These are phyloP conservation scores for Trametes villosa DNA, from an alignment of 768 basidiomycete species.

Conservation along the genomic window DNA sequence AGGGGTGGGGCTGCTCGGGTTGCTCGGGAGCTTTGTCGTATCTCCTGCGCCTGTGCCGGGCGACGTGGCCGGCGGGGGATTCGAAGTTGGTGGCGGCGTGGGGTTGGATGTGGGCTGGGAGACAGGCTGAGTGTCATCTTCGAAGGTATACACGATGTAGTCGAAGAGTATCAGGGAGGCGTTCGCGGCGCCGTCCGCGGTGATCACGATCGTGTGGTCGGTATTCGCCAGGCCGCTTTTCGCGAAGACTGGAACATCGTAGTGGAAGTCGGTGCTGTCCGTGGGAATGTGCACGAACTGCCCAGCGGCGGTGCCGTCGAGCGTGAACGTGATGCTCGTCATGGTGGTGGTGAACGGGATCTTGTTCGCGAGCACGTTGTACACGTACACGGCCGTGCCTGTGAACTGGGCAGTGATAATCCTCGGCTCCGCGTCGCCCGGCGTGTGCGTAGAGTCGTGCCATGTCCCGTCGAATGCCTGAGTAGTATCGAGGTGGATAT, in stretches of 20 bases:
- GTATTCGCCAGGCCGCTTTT: slow-evolving; percentile 1
- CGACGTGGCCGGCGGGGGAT: too few relatives aligned
- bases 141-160: slow-evolving; percentile 16
- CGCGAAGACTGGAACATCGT: slow-evolving; percentile 13
- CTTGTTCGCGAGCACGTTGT: slow-evolving; percentile 9
- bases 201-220: slow-evolving; percentile 12
- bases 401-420: slow-evolving; percentile 2
- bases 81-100: too few relatives aligned
- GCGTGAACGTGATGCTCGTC: slow-evolving; percentile 13
- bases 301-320: slow-evolving; percentile 11
- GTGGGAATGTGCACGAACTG: slow-evolving; percentile 8
- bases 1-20: too few relatives aligned
- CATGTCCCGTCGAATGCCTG: slow-evolving; percentile 19
- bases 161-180: slow-evolving; percentile 18
- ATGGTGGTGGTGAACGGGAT: slow-evolving; percentile 5
- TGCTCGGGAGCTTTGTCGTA: too few relatives aligned
- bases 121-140: too few relatives aligned
- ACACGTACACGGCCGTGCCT: slow-evolving; percentile 21
- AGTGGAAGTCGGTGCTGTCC: neutral
- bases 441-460: slow-evolving; percentile 21
- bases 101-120: too few relatives aligned
- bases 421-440: slow-evolving; percentile 1
- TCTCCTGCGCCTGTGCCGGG: too few relatives aligned
- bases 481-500: neutral
- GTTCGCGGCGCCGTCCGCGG: neutral